phyloP scores from a whole-genome alignment of 805 yeast species.

The Zygotorulaspora sp. region DNA sequence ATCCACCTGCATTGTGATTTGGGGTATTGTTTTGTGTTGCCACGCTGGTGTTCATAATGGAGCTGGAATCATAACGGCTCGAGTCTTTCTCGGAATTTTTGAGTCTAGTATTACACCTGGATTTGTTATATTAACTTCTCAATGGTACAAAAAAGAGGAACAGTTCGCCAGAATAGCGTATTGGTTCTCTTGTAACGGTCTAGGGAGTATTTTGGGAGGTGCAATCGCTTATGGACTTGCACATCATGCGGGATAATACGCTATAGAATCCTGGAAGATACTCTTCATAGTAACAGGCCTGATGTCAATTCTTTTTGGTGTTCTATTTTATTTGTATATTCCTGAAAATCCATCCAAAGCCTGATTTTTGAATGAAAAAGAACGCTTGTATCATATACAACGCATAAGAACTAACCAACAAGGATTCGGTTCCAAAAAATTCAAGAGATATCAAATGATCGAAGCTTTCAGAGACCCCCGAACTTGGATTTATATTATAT shows the following conservation, averaged over 20 bases:
- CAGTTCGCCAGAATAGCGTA: conserved; percentile 37
- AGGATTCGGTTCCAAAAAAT: conserved; percentile 44
- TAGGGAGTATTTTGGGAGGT: conserved; percentile 45
- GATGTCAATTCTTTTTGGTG: conserved; percentile 45
- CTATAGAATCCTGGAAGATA: conserved; percentile 47
- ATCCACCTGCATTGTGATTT: conserved; percentile 21
- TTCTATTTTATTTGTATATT: conserved; percentile 38
- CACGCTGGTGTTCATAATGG: conserved; percentile 31
- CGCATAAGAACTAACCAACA: conserved; percentile 42
- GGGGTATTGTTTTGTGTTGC: conserved; percentile 37
- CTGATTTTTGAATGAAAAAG: conserved; percentile 38
- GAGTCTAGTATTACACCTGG: conserved; percentile 46
- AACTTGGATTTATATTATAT: conserved; percentile 37
- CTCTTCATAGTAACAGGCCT: conserved; percentile 50
- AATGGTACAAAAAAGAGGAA: conserved; percentile 43
- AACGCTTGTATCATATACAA: conserved; percentile 39
- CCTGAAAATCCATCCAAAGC: conserved; percentile 45
- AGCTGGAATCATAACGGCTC: conserved; percentile 7
- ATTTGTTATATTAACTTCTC: conserved; percentile 42
- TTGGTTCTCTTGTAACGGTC: conserved; percentile 43
- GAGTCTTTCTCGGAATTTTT: conserved; percentile 41
- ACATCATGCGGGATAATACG: conserved; percentile 22
- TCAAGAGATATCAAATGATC: conserved; percentile 43
- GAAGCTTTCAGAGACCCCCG: conserved; percentile 42
- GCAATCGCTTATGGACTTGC: conserved; percentile 46